Evolutionary conservation across 371 early-diverging fungal species (phyloP), one percentile per base, ranked within the genome.

Genomic region (Umbelopsis sp.): DNA sequence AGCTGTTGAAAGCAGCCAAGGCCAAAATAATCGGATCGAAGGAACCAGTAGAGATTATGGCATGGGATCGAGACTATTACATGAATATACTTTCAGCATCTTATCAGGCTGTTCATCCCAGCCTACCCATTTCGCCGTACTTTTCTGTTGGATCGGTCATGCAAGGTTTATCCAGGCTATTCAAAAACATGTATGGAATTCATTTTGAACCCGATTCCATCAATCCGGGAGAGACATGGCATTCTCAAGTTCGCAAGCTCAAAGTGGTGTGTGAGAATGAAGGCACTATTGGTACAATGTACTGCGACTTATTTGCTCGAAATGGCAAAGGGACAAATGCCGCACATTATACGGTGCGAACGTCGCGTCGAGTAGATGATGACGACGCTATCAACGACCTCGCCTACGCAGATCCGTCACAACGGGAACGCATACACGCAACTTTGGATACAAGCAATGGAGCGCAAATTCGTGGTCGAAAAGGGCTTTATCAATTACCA

Each of bases 311-410:
- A 46, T 94, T 92, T 74, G 73, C 78, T 16, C 87, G 98, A 4
- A 71, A 71, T 29, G 88, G 87, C 29, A 98, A 97, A 74, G 89
- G 88, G 14, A 86, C 89, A 22, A 87, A 86, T 70, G 94, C 99
- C 0, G 98, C 98, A 0, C 98, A 99, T 77, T 99, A 97, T 72
- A 97, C 98, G 0, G 92, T 97, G 0, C 85, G 95, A 18, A 96
- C 97, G 45, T 92, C 96, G 1, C 84, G 97, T 29, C 85, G 96
- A 4, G 82, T 96, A 0, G 94, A 96, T 72, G 87, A 94, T 63
- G 95, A 96, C 65, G 90, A 91, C 51, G 80, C 81, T 63, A 79
- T 74, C 3, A 72, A 73, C 35, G 84, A 83, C 66, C 50, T 78
- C 10, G 68, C 66, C 9, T 78, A 77, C 53, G 85, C 86, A 5